Conservation (phyloP, 2,329 filamentous ascomycete genomes). For the Fusarium nygamai region DNA sequence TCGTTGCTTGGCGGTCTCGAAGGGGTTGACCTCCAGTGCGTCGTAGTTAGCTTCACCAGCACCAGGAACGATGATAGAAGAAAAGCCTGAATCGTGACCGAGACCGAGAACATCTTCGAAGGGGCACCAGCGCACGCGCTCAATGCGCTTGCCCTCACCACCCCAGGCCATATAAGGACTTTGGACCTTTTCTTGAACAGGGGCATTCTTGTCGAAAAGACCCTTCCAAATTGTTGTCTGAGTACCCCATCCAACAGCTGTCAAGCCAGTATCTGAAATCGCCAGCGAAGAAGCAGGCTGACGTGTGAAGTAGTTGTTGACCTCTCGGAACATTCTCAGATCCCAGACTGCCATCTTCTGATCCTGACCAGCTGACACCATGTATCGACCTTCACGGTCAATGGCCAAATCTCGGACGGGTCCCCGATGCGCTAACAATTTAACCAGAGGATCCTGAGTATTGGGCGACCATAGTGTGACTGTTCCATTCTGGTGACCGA, state of each 20-base stretch:
- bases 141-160: slow-evolving; percentile 82
- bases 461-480: slow-evolving; percentile 98
- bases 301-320: slow-evolving; percentile 87
- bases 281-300: slow-evolving; percentile 84
- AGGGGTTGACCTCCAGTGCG: slow-evolving; percentile 91
- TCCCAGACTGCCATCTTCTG: slow-evolving; percentile 96
- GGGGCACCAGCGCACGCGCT: slow-evolving; percentile 90
- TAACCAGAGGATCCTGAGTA: slow-evolving; percentile 84
- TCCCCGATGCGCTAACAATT: slow-evolving; percentile 87
- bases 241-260: slow-evolving; percentile 91
- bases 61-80: slow-evolving; percentile 88
- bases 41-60: slow-evolving; percentile 98
- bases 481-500: slow-evolving; percentile 93
- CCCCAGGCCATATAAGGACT: slow-evolving; percentile 95
- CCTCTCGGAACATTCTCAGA: slow-evolving; percentile 90
- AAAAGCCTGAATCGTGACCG: slow-evolving; percentile 86
- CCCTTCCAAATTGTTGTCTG: slow-evolving; percentile 91
- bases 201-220: slow-evolving; percentile 78
- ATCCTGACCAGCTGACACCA: slow-evolving; percentile 93
- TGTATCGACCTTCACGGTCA: slow-evolving; percentile 91
- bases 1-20: slow-evolving; percentile 91
- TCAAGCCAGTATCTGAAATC: slow-evolving; percentile 89
- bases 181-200: slow-evolving; percentile 81
- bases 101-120: slow-evolving; percentile 93
- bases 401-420: slow-evolving; percentile 87